Base-by-base conservation (phyloP, 495 filamentous ascomycete species). In the Aspergillus haitiensis region DNA sequence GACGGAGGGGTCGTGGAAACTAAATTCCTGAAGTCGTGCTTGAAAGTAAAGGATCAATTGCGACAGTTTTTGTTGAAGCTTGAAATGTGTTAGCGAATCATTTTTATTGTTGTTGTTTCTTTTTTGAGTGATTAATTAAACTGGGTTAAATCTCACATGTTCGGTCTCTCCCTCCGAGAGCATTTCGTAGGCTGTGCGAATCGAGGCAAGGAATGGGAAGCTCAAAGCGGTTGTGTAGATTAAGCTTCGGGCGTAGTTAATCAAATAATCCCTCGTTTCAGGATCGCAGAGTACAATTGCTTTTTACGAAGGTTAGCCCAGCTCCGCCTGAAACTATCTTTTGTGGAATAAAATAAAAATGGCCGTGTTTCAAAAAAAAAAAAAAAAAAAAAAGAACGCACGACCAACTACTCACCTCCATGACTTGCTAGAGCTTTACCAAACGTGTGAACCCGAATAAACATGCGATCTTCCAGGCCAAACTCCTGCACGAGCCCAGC, bases 371-470 rank as follows among this genome's bases (percentile, higher is more conserved):
- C 21, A 27, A 27, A 27, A 27, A 57, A 57, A 15, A n/a, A 49
- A 9, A n/a, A 27, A 27, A 27, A 27, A 27, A 27, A 27, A 27
- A 57, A 57, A 15, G 32, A 49, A 9, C 21, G 21, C 21, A 27
- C 21, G 1, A 3, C 21, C 21, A 27, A 27, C 21, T 27, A 27
- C 78, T 60, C 75, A 90, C 88, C 89, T 70, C 90, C 90, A 48
- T 86, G 81, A 60, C 86, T 86, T 13, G 82, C 86, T 59, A 93
- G 69, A 3, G 87, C 86, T 66, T 93, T 94, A 5, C 90, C 88
- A 75, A 91, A 92, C 0, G 88, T 90, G 68, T 91, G 82, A 11
- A 91, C 76, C 21, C 90, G 70, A 5, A 89, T 83, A 74, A 87
- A 88, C 40, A 92, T 78, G 21, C 77, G 73, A 10, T 84, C 67